These are phyloP conservation scores for Clonostachys rhizophaga DNA, from an alignment of 2,329 filamentous ascomycete genomes.

Conservation along the genomic window DNA sequence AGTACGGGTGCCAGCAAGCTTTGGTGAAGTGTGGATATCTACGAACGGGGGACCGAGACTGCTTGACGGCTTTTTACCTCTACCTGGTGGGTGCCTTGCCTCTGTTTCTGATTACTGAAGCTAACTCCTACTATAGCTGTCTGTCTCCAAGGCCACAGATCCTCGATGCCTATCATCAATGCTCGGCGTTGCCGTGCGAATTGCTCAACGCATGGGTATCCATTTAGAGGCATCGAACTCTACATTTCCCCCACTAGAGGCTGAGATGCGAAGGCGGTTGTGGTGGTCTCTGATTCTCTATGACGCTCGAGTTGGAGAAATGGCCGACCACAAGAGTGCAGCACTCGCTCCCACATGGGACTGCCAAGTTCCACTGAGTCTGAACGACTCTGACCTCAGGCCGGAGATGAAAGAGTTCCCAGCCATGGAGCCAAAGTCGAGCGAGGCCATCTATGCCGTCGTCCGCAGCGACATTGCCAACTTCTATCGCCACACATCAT, in stretches of 20 bases:
- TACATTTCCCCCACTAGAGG: conserved; percentile 56
- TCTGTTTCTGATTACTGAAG: conserved; percentile 36
- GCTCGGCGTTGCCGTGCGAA: conserved; percentile 51
- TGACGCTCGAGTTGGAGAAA: conserved; percentile 50
- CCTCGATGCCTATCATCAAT: conserved; percentile 47
- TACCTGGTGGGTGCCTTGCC: conserved; percentile 47
- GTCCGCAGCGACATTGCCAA: conserved; percentile 37
- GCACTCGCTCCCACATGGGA: conserved; percentile 58
- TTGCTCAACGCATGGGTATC: conserved; percentile 64
- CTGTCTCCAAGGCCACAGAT: conserved; percentile 32
- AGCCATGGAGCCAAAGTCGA: conserved; percentile 39
- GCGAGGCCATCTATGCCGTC: conserved; percentile 35
- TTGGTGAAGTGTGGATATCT: conserved; percentile 45
- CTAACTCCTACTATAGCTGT: conserved; percentile 44
- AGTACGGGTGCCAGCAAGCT: conserved; percentile 46
- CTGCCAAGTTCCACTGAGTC: conserved; percentile 49
- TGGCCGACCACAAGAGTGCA: conserved; percentile 46
- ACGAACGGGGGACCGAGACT: conserved; percentile 41
- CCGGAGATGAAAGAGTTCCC: conserved; percentile 46
- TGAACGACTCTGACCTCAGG: conserved; percentile 55
- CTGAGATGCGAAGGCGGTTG: conserved; percentile 61
- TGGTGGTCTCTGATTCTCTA: conserved; percentile 59
- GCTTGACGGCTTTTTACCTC: conserved; percentile 51
- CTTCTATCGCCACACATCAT: conserved; percentile 23
- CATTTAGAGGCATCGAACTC: conserved; percentile 56